Conservation (phyloP, 2,329 filamentous ascomycete genomes). For the Neofusicoccum cordaticola region DNA sequence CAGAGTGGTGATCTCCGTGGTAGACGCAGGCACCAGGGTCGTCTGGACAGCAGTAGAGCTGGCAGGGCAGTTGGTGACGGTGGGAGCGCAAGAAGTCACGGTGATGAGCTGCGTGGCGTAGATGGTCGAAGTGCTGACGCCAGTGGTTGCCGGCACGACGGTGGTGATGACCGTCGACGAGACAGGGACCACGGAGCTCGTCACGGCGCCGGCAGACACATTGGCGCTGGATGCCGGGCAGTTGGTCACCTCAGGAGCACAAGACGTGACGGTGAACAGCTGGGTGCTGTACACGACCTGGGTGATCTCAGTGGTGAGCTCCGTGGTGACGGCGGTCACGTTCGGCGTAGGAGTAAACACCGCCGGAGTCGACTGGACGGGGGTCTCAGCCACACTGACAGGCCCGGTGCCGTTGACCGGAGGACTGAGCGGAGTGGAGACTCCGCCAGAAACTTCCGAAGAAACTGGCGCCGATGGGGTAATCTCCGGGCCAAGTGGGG, state of each 20-base stretch:
- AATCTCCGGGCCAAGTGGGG: not conserved
- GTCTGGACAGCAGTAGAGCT: slow-evolving; percentile 9
- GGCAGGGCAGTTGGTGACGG: slow-evolving; percentile 14
- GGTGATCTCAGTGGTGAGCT: slow-evolving; percentile 2
- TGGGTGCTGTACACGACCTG: slow-evolving; percentile 8
- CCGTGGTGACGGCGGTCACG: not conserved
- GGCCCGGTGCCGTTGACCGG: not conserved
- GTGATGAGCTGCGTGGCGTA: slow-evolving; percentile 10
- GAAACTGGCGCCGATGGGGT: not conserved
- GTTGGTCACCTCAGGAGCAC: slow-evolving; percentile 16
- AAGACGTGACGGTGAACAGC: slow-evolving; percentile 3
- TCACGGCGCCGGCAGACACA: not conserved
- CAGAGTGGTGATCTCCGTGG: slow-evolving; percentile 6
- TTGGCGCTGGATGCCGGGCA: slow-evolving; percentile 21
- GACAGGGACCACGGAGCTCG: not conserved
- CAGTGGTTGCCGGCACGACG: not conserved
- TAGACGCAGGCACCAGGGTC: not conserved
- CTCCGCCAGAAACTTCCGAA: not conserved
- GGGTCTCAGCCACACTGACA: not conserved
- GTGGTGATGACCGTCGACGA: not conserved
- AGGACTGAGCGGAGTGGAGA: not conserved
- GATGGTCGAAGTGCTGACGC: not conserved
- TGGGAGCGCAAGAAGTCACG: slow-evolving; percentile 6
- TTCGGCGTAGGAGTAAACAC: not conserved
- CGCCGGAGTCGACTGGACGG: not conserved